Base-by-base conservation (phyloP, 352 stramenopile genomes). In the Pythium insidiosum region DNA sequence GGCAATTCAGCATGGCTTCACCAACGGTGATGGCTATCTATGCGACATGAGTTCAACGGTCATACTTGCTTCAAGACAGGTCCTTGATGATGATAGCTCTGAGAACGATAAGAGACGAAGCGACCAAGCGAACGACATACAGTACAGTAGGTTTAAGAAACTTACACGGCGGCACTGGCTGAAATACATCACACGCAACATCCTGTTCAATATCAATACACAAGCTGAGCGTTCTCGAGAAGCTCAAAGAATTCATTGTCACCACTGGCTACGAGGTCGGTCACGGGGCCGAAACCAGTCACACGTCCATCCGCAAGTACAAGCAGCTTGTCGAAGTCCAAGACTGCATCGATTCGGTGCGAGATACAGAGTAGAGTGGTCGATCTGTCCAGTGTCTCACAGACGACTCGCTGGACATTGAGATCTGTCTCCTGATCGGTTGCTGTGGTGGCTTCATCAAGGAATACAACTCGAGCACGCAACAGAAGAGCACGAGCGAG, bases 351-450 rank as follows among this genome's bases (percentile, higher is more conserved):
- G 0, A 97, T 68, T 11, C 94, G 66, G 56, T 98, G 94, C 1
- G 95, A 94, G 52, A 98, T 97, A 4, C 92, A 97, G 1, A 98
- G 60, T 22, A 97, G 66, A 19, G 95, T 98, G 24, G 77, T 80
- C 20, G 82, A 66, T 6, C 51, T 42, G 61, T 97, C 97, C 22
- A 97, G 79, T 24, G 84, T 60, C 36, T 95, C 72, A 20, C 28
- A 38, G 43, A 98, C 89, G 12, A 84, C 81, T 4, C 68, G 57
- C 45, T 82, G 73, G 25, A 91, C 82, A 19, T 46, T 62, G 21
- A 61, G 45, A 58, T 97, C 87, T 12, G 67, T 85, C 38, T 82
- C 63, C 21, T 72, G 62, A 39, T 90, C 79, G 4, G 84, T 84
- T 7, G 72, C 73, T 3, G 81, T 77, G 15, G 94, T 98, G 5